Percentiles rank a stretch among this genome's conserved stretches.
phyloP scores from a whole-genome alignment of 768 basidiomycete species.

The Leccinum boreale region DNA sequence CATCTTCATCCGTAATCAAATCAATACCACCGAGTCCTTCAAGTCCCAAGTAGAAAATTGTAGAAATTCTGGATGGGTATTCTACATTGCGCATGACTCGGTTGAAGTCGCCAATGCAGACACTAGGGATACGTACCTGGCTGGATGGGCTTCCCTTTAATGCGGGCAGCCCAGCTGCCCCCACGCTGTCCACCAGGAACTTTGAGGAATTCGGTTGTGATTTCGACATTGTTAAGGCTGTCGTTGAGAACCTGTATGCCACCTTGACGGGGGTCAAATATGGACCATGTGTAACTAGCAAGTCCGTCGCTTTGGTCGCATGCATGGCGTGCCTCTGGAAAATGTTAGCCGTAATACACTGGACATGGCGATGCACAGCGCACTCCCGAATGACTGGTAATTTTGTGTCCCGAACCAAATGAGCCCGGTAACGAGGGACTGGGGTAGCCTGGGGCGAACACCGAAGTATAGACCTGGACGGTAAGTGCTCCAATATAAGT shows the following conservation, averaged over 20 bases:
- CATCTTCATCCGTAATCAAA: conserved; percentile 72
- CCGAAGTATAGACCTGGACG: conserved; percentile 96
- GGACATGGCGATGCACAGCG: conserved; percentile 27
- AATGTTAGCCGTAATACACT: conserved; percentile 1
- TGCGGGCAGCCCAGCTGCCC: conserved; percentile 85
- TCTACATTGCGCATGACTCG: conserved; percentile 22
- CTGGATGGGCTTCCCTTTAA: conserved; percentile 78
- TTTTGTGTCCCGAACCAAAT: conserved; percentile 93
- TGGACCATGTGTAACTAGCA: conserved; percentile 80
- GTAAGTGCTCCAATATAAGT: conserved; percentile 72
- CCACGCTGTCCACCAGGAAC: conserved; percentile 78
- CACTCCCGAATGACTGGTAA: conserved; percentile 66
- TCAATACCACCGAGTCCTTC: conserved; percentile 84
- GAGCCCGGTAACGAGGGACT: conserved; percentile 89
- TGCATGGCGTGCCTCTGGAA: conserved; percentile 71
- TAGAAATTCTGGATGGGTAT: conserved; percentile 61
- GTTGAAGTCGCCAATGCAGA: conserved; percentile 21
- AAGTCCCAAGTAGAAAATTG: conserved; percentile 84
- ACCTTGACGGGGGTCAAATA: conserved; percentile 82
- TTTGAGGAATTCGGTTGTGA: conserved; percentile 85
- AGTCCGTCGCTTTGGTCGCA: conserved; percentile 87
- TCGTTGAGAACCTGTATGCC: conserved; percentile 86
- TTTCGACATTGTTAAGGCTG: conserved; percentile 74
- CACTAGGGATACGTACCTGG: conserved; percentile 38
- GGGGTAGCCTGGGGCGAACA: conserved; percentile 76